Base-by-base conservation (phyloP, 176 grass and related monocot genomes). In the Cenchrus fungigraminus region DNA sequence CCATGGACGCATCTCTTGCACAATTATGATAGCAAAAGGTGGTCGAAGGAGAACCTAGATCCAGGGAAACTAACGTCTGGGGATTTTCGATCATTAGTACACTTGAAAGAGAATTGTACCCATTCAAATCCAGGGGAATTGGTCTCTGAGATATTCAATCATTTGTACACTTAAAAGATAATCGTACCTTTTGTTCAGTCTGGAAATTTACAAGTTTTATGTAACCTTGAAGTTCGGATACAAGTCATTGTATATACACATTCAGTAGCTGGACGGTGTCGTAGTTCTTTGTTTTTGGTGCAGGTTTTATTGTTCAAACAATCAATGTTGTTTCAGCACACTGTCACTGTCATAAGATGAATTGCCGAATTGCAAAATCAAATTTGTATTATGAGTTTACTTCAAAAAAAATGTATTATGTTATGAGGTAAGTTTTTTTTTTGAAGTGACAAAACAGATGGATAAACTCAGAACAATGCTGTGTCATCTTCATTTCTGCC, bases 11-110 rank as follows among this genome's bases (percentile, higher is more conserved):
- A 40, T 54, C 49, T 43, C 34, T 69, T 52, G 3, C 13, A 2
- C 6, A 50, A 28, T 49, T 65, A 16, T 34, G 9, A 51, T 72
- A 28, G 67, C 34, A 58, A 4, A 69, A 13, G 13, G n/a, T 85
- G 76, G 42, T 80, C 20, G 0, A 15, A 0, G 62, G 55, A 42
- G 61, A 60, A 62, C 12, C 65, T 54, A 45, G 29, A 61, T 81
- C 32, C 63, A 46, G 55, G 63, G 46, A 82, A 71, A 56, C 10
- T 74, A 2, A 20, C 77, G 14, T 40, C 49, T 43, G 20, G 42
- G 50, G 31, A 25, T 65, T 67, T 22, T 72, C 52, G n/a, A 59
- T 49, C 47, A 74, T 74, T 16, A 83, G 79, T 79, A 46, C 51
- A 74, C 50, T 57, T 72, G 16, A 22, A 56, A 52, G 25, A 76